Evolutionary conservation across 192 early-diverging fungal genomes (phyloP).

Genomic region (Gonapodya sp.): DNA sequence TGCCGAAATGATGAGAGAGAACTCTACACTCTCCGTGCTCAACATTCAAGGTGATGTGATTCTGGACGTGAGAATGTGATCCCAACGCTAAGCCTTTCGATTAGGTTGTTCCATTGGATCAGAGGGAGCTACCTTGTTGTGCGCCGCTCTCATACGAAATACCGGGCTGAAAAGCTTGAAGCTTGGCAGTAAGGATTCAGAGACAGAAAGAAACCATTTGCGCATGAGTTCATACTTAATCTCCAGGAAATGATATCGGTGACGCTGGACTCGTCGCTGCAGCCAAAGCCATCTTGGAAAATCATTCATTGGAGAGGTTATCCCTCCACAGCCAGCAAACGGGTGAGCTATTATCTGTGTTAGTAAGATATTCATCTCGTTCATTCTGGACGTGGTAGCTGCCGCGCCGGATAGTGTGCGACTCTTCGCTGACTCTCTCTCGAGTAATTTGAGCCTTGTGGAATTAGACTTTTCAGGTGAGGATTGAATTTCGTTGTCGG

Average conservation of each 20-base stretch:
- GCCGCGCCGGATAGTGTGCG: no score
- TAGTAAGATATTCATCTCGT: no score
- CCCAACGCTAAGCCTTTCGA: no score
- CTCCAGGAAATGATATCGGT: background rate
- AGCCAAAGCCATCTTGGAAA: background rate
- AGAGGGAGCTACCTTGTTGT: background rate
- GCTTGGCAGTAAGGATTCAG: background rate
- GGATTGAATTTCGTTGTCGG: no score
- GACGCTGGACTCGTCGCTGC: background rate
- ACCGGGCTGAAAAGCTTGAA: background rate
- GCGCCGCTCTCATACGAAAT: background rate
- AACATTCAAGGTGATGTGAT: background rate
- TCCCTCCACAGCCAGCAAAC: background rate
- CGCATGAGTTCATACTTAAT: no score
- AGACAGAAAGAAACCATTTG: no score
- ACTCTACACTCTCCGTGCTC: background rate
- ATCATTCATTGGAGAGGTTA: background rate
- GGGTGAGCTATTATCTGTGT: background rate
- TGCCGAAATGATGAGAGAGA: background rate
- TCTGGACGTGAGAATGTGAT: no score
- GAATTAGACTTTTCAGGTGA: no score
- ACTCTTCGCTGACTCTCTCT: no score
- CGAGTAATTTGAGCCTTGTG: no score
- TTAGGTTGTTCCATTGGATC: background rate
- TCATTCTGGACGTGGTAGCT: no score